Evolutionary conservation across 192 early-diverging fungal genomes (phyloP), one percentile per base, ranked within the genome.

Genomic region (Backusella luteola): DNA sequence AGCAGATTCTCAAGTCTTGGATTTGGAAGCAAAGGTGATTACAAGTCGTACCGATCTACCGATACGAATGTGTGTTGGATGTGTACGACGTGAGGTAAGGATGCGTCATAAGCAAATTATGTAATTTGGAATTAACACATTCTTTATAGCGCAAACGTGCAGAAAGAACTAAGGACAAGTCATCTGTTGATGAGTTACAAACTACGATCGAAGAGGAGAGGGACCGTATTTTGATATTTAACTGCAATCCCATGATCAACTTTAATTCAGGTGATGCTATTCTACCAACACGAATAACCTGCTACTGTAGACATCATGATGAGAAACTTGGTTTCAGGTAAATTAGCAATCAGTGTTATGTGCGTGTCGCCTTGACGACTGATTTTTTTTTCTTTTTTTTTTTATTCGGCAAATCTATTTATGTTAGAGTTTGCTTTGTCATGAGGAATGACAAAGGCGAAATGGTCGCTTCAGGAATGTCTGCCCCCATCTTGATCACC

Each of bases 401-500:
- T 21, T 14, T 41, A 41, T 42, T 26, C 38, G 59, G 19, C 26
- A 39, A 71, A 52, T 38, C 34, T 69, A n/a, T 68, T 32, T 39
- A 42, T 71, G 17, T 19, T 56, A 85, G 88, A 77, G 87, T 98
- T 63, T 93, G 93, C 76, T 93, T 97, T 80, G 86, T 89, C 34
- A 87, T 96, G 73, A 85, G 87, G 23, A 94, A 98, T 79, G 74
- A 87, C 66, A 81, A 82, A 69, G 87, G 87, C 75, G 77, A 81
- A 15, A 81, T 93, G 41, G 81, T 97, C 35, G 96, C 96, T 11
- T 88, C 87, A 11, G 94, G 94, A 26, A 82, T 94, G 44, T 95
- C 96, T 23, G 92, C 96, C 6, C 94, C 97, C 9, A 97, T 98
- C 69, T 91, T 97, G 91, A 97, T 98, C 80, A 98, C 97, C 6